A percentile compares a stretch with the other conserved stretches of the same genome.
These are phyloP conservation scores for Globisporangium spiculum DNA, from an alignment of 352 stramenopile genomes.

Conservation along the genomic window DNA sequence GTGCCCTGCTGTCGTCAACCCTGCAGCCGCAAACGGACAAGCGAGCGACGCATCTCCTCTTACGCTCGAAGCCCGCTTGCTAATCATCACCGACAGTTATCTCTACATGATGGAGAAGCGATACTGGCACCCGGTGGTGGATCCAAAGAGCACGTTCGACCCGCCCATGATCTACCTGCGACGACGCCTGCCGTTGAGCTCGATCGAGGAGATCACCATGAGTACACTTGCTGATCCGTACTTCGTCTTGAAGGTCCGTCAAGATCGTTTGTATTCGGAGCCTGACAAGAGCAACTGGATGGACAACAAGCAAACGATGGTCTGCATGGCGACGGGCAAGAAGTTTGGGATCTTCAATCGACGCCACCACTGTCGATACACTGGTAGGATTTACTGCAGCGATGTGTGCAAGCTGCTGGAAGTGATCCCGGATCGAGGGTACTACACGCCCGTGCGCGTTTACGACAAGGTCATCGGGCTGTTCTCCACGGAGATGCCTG, in stretches of 20 bases:
- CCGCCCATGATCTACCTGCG: constrained; percentile 72
- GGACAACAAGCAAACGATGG: constrained; percentile 80
- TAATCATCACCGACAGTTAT: constrained; percentile 71
- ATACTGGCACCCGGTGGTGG: constrained; percentile 49
- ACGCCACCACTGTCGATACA: constrained; percentile 85
- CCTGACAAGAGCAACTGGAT: constrained; percentile 82
- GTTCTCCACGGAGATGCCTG: constrained; percentile 80
- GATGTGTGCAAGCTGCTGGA: constrained; percentile 79
- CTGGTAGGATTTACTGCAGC: constrained; percentile 84
- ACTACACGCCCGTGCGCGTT: constrained; percentile 77
- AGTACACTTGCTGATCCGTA: constrained; percentile 81
- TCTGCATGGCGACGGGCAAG: constrained; percentile 83
- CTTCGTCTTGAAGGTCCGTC: constrained; percentile 64
- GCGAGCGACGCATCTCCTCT: constrained; percentile 35
- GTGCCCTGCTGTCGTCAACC: constrained; percentile 22
- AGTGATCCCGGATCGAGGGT: constrained; percentile 76
- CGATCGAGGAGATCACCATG: constrained; percentile 77
- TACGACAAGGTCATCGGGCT: constrained; percentile 75
- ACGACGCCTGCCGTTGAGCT: constrained; percentile 52
- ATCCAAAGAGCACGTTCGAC: constrained; percentile 52
- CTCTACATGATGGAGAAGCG: constrained; percentile 82
- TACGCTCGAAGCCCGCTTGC: constrained; percentile 34
- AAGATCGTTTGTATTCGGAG: constrained; percentile 48
- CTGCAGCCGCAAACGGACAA: not conserved
- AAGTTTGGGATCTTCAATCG: constrained; percentile 89